Base-by-base conservation (phyloP, 805 yeast genomes). In the Lipomyces kockii region DNA sequence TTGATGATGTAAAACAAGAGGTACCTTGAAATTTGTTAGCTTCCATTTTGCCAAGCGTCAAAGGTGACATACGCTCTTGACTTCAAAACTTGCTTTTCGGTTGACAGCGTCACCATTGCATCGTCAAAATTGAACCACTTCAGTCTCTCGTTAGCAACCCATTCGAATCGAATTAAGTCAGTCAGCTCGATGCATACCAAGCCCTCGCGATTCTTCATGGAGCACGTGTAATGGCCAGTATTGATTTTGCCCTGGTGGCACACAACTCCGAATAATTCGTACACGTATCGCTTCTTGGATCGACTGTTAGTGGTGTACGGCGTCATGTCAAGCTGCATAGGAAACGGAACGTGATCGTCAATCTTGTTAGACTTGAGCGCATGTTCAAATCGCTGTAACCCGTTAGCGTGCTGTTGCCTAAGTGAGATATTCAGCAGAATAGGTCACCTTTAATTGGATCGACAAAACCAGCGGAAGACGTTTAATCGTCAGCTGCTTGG, bases 101-200 rank as follows among this genome's bases (percentile, higher is more conserved):
- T 77, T 11, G 92, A 84, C 64, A 86, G 77, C 1, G 92, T 85
- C 14, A 95, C 89, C 74, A 88, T 86, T 20, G 95, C 87, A 79
- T 95, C 99, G 76, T 95, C 97, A 76, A 92, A 93, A 76, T 86
- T 88, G 76, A 89, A 89, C 99, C 99, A 95, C 73, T 85, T 25
- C 4, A 49, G 12, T 11, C 17, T 25, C 25, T 20, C 17, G n/a
- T 52, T 52, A 52, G 55, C n/a, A 52, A 5, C 32, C 32, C 32
- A 29, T 29, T 5, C 3, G 29, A 27, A 27, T 27, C 3, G 7
- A 29, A 29, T 4, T 29, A 5, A 4, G 32, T 29, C 32, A 5
- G 32, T 5, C 32, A 29, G 7, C 32, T 29, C 14, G 12, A 37
- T 27, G 53, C 55, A 22, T 29, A 75, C 77, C 60, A 54, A 17